Evolutionary conservation across 768 basidiomycete genomes (phyloP).

Genomic region (Pisolithus microcarpus): DNA sequence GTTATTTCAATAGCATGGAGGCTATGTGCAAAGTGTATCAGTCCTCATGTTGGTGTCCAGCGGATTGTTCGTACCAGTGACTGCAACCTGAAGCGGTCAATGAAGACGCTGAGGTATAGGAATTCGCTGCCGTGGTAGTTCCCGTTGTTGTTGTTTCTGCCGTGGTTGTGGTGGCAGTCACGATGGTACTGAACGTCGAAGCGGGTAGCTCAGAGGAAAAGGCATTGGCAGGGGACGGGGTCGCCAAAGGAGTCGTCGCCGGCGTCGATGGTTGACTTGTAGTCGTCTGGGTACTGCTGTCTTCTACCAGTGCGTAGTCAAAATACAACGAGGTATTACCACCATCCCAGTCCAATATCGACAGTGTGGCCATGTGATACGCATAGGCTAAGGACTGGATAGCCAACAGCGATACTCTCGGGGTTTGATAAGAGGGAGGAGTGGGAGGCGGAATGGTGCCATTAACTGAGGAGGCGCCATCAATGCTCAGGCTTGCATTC

Average conservation of each 20-base stretch:
- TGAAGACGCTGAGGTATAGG: too few relatives aligned
- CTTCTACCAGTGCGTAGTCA: conserved; percentile 2
- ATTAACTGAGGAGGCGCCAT: background rate
- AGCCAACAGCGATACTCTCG: conserved; percentile 1
- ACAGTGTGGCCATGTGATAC: background rate
- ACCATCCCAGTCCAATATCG: conserved; percentile 2
- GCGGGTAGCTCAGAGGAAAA: too few relatives aligned
- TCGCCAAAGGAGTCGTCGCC: too few relatives aligned
- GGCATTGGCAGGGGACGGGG: too few relatives aligned
- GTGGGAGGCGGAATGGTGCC: background rate
- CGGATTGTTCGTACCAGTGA: background rate
- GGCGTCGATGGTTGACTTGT: background rate
- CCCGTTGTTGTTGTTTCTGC: too few relatives aligned
- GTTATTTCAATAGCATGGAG: conserved; percentile 2
- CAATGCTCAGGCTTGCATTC: background rate
- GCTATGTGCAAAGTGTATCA: conserved; percentile 3
- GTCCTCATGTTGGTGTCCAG: background rate
- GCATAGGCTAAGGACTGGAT: background rate
- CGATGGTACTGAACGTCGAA: too few relatives aligned
- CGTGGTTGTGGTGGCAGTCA: too few relatives aligned
- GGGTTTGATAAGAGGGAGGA: background rate
- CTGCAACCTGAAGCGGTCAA: too few relatives aligned
- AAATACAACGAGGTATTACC: background rate
- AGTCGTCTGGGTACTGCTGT: background rate
- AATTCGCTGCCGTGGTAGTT: too few relatives aligned